Evolutionary conservation across 257 asterid species (phyloP), one percentile per base, ranked within the genome.

Genomic region (Paulownia fortunei): DNA sequence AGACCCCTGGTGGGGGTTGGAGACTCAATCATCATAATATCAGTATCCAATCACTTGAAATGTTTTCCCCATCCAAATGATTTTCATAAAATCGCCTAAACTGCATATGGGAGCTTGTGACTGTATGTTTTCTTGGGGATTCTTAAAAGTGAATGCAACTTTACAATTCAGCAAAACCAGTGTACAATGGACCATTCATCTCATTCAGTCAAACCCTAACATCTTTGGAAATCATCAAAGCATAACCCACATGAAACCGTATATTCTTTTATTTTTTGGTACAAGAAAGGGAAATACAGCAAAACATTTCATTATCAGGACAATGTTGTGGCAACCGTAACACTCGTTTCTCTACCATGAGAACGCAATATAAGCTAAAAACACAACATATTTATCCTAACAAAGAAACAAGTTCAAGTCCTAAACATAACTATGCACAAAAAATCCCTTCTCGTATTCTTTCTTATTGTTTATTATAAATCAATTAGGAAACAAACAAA

Each of bases 271-370:
- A 6, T 21, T 44, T 34, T 47, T 30, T 19, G 37, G 18, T 19
- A 21, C 30, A n/a, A 23, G 9, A 49, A 30, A 61, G 18, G 39
- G 34, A 59, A 78, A 47, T 0, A n/a, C 39, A 11, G 54, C 23
- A 54, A 39, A 65, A 18, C 69, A 42, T 66, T 60, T 30, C 69
- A 62, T 51, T 64, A 32, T 46, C 76, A 24, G 52, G 44, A 34
- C 42, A 34, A 23, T 52, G 18, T 46, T 12, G 8, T 18, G 16
- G 24, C 21, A 27, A 26, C 18, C 18, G 4, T 18, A 69, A 23
- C 42, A 39, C 60, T n/a, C 49, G 36, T 59, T 37, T 21, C 73
- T 46, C n/a, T 26, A 69, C 62, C 9, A 55, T 2, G 26, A 11
- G 23, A 47, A 26, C 24, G 23, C 41, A 16, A 24, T 32, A 47